Evolutionary conservation across 768 basidiomycete species (phyloP).

Genomic region (Phlebiopsis flavidoalba): DNA sequence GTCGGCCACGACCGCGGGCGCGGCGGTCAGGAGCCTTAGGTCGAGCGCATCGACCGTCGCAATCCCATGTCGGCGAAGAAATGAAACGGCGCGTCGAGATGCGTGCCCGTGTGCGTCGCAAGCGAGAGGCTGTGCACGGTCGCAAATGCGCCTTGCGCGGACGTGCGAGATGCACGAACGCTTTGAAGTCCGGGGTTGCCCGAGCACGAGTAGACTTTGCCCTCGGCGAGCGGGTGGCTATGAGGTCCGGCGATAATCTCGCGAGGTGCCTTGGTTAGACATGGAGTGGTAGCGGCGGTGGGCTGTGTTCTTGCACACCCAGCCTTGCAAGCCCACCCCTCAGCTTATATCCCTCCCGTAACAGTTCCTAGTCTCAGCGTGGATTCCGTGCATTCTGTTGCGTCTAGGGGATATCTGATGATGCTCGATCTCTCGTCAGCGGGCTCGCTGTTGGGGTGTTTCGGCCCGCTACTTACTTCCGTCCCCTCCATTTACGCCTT

Average conservation of each 20-base stretch:
- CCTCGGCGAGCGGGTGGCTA: conserved; percentile 42
- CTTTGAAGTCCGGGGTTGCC: conserved; percentile 45
- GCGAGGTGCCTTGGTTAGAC: neutral
- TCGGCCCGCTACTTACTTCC: neutral
- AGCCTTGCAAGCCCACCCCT: neutral
- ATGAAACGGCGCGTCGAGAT: conserved; percentile 76
- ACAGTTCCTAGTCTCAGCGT: neutral
- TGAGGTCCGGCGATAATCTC: conserved; percentile 41
- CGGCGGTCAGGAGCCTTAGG: conserved; percentile 43
- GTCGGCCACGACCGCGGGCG: conserved; percentile 53
- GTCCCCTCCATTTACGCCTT: neutral
- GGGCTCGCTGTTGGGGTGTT: neutral
- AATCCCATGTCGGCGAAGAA: conserved; percentile 57
- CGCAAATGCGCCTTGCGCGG: conserved; percentile 39
- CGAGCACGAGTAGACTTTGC: conserved; percentile 45
- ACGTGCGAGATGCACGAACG: conserved; percentile 25
- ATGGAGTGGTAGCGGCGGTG: neutral
- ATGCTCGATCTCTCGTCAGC: conserved; percentile 4
- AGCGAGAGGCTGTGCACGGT: conserved; percentile 48
- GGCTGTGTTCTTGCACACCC: neutral
- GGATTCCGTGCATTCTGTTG: neutral
- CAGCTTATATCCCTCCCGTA: neutral
- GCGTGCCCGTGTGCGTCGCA: conserved; percentile 73
- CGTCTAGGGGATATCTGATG: conserved; percentile 1
- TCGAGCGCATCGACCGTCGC: conserved; percentile 54